Evolutionary conservation across 106 monocot species (phyloP).

Genomic region (Dendrobium nobile): DNA sequence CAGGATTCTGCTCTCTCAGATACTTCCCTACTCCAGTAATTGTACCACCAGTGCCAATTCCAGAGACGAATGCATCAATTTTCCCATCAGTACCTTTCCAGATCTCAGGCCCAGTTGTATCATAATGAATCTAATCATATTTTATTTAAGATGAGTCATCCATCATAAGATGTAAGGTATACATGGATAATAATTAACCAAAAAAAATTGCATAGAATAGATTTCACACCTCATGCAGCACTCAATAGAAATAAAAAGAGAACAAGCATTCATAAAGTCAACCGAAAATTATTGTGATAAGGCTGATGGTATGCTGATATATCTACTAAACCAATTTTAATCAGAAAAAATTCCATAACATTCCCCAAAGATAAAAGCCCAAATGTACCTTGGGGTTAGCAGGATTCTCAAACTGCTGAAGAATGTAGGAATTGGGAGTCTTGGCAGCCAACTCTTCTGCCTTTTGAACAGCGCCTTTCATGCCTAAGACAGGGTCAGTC

Average conservation of each 20-base stretch:
- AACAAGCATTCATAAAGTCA: not conserved
- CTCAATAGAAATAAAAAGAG: not conserved
- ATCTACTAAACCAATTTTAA: not conserved
- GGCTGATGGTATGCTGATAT: not conserved
- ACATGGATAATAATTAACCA: not conserved
- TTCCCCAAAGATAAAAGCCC: not conserved
- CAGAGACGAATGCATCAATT: conserved; percentile 43
- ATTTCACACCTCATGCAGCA: not conserved
- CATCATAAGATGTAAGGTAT: not conserved
- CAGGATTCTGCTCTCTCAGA: conserved; percentile 62
- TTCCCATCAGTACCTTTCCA: conserved; percentile 54
- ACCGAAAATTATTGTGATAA: not conserved
- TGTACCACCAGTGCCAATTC: conserved; percentile 44
- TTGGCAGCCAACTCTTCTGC: conserved; percentile 51
- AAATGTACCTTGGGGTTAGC: conserved; percentile 43
- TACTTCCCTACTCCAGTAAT: conserved; percentile 58
- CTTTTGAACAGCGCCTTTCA: conserved; percentile 55
- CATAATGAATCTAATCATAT: conserved; percentile 44
- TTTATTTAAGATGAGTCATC: not conserved
- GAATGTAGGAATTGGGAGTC: conserved; percentile 48
- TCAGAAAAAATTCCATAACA: not conserved
- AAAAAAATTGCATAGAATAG: not conserved
- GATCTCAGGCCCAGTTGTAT: conserved; percentile 66
- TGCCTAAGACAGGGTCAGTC: conserved; percentile 38
- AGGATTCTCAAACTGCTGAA: conserved; percentile 66